phyloP scores from a whole-genome alignment of 2,329 filamentous ascomycete genomes.

The Alternaria ethzedia region DNA sequence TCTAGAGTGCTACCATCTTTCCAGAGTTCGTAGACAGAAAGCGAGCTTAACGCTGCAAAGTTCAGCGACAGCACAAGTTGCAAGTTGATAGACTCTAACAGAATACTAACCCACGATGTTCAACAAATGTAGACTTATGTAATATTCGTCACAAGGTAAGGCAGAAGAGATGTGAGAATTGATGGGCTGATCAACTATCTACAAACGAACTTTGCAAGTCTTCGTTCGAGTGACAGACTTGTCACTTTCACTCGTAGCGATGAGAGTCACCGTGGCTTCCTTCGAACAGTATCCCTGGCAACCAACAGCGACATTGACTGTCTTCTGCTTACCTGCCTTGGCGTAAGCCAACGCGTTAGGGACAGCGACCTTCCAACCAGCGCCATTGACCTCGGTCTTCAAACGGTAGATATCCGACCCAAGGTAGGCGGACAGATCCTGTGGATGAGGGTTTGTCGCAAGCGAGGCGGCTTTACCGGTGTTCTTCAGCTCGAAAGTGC shows the following conservation, averaged over 20 bases:
- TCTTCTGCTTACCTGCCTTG: slow-evolving; percentile 50
- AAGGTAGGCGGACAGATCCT: slow-evolving; percentile 51
- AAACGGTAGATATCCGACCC: slow-evolving; percentile 58
- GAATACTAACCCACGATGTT: background rate
- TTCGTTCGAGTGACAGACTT: background rate
- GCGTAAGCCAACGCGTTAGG: slow-evolving; percentile 50
- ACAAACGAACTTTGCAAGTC: background rate
- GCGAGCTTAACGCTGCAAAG: background rate
- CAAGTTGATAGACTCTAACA: background rate
- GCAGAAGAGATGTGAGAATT: background rate
- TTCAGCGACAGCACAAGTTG: background rate
- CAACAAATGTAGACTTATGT: background rate
- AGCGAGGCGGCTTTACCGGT: slow-evolving; percentile 44
- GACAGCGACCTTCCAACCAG: slow-evolving; percentile 57
- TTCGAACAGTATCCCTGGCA: slow-evolving; percentile 31
- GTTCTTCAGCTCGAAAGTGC: slow-evolving; percentile 58
- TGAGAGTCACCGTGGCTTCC: slow-evolving; percentile 52
- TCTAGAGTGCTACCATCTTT: background rate
- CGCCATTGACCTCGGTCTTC: slow-evolving; percentile 52
- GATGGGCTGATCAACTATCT: background rate
- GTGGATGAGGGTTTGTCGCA: slow-evolving; percentile 30
- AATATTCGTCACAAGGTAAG: background rate
- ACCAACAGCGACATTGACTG: slow-evolving; percentile 54
- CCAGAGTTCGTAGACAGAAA: background rate
- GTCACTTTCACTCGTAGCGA: slow-evolving; percentile 54